Evolutionary conservation across 768 basidiomycete genomes (phyloP).

Genomic region (Rhodocollybia butyracea): DNA sequence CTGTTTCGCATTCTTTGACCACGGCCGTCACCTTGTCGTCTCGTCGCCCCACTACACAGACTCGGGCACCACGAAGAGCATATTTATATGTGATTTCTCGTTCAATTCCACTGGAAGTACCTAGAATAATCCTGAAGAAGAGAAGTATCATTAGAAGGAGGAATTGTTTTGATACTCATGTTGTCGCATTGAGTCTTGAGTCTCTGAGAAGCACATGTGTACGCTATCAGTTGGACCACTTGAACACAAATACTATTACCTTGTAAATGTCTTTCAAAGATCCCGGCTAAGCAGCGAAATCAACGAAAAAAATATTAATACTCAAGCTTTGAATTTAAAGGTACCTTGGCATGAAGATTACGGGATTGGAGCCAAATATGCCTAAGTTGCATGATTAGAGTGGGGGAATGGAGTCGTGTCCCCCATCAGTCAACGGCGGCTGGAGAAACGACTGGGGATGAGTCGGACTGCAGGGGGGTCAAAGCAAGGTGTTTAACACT

Average conservation of each 20-base stretch:
- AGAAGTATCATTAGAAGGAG: slow-evolving; percentile 42
- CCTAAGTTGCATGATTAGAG: slow-evolving; percentile 49
- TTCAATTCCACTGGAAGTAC: no score
- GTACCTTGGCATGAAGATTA: slow-evolving; percentile 93
- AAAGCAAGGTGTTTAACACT: no score
- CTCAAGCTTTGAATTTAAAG: neutral
- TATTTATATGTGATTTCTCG: no score
- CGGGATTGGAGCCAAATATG: slow-evolving; percentile 89
- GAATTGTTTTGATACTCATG: slow-evolving; percentile 76
- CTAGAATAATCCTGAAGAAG: slow-evolving; percentile 44
- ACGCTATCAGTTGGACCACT: neutral
- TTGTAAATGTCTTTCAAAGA: slow-evolving; percentile 93
- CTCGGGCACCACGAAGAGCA: no score
- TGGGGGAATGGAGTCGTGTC: no score
- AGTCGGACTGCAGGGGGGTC: no score
- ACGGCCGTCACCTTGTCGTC: no score
- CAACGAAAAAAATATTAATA: neutral
- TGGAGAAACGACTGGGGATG: no score
- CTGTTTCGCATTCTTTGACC: no score
- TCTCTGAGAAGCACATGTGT: slow-evolving; percentile 45
- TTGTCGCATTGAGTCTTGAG: slow-evolving; percentile 86
- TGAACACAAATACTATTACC: slow-evolving; percentile 38
- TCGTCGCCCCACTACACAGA: no score
- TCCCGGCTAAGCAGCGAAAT: slow-evolving; percentile 59
- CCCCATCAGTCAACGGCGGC: no score